Evolutionary conservation across 2,329 filamentous ascomycete genomes (phyloP).

Genomic region (Tolypocladium tundrense): DNA sequence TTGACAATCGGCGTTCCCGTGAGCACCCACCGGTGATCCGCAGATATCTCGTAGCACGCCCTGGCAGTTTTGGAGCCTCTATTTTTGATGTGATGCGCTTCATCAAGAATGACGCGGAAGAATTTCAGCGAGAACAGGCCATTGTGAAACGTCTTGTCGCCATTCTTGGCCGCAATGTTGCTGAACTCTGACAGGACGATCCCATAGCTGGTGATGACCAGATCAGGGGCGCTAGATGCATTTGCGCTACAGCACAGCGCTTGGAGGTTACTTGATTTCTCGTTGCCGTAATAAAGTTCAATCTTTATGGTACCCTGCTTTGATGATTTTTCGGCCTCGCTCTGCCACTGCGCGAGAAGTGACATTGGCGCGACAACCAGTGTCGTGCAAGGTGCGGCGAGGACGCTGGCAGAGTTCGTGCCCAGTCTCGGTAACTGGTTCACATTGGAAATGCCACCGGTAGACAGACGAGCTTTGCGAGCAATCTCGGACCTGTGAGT

Average conservation of each 20-base stretch:
- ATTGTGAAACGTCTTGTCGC: conserved; percentile 53
- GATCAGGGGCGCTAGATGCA: conserved; percentile 64
- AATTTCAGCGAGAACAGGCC: conserved; percentile 90
- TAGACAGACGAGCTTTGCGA: conserved; percentile 22
- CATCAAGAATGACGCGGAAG: conserved; percentile 90
- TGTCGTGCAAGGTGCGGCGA: conserved; percentile 76
- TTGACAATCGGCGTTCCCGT: conserved; percentile 98
- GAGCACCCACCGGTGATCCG: conserved; percentile 81
- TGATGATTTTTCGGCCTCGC: conserved; percentile 86
- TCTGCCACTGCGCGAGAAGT: conserved; percentile 92
- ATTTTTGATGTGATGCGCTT: conserved; percentile 89
- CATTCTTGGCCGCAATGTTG: conserved; percentile 56
- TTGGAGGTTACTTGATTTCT: conserved; percentile 71
- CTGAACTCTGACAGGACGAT: conserved; percentile 78
- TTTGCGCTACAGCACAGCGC: conserved; percentile 69
- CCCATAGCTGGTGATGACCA: conserved; percentile 94
- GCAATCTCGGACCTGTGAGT: conserved; percentile 58
- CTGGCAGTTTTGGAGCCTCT: conserved; percentile 86
- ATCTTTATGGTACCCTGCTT: conserved; percentile 71
- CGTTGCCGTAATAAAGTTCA: conserved; percentile 83
- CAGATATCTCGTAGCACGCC: conserved; percentile 83
- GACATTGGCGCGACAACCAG: conserved; percentile 97
- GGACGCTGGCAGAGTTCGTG: conserved; percentile 43
- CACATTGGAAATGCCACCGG: conserved; percentile 29
- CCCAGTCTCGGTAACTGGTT: conserved; percentile 54